phyloP scores from a whole-genome alignment of 306 rosid species.

The Quercus berberidifolia region DNA sequence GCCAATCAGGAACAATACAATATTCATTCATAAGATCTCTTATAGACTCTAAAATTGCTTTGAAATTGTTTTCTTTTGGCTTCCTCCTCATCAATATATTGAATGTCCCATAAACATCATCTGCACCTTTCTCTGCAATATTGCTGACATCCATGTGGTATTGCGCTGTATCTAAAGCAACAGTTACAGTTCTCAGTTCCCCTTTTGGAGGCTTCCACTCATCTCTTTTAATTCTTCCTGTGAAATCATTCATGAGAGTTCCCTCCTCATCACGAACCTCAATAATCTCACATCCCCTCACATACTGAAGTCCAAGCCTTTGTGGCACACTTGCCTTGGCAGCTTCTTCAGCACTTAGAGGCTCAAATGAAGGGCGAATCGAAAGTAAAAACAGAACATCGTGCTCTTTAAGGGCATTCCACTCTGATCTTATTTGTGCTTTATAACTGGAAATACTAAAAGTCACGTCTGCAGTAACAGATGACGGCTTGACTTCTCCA shows the following conservation, averaged over 20 bases:
- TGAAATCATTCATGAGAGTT: constrained; percentile 91
- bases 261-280: constrained; percentile 95
- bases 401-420: no score
- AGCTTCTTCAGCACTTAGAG: constrained; percentile 84
- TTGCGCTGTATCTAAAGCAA: constrained; percentile 96
- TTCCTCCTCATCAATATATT: constrained; percentile 94
- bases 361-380: constrained; percentile 12
- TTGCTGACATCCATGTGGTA: constrained; percentile 92
- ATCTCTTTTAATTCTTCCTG: constrained; percentile 87
- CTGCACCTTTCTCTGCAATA: constrained; percentile 86
- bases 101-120: constrained; percentile 90
- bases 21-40: constrained; percentile 97
- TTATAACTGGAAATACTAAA: no score
- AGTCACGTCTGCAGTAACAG: no score
- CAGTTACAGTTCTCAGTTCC: constrained; percentile 87
- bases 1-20: constrained; percentile 96
- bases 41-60: constrained; percentile 94
- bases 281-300: constrained; percentile 91
- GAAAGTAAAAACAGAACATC: no score
- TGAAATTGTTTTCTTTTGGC: constrained; percentile 96
- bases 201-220: constrained; percentile 99
- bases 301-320: constrained; percentile 90
- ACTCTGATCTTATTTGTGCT: no score
- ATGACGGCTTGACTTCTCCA: no score
- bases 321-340: constrained; percentile 86